Evolutionary conservation across 305 asterid species (phyloP).

Genomic region (Rubia tinctorum): DNA sequence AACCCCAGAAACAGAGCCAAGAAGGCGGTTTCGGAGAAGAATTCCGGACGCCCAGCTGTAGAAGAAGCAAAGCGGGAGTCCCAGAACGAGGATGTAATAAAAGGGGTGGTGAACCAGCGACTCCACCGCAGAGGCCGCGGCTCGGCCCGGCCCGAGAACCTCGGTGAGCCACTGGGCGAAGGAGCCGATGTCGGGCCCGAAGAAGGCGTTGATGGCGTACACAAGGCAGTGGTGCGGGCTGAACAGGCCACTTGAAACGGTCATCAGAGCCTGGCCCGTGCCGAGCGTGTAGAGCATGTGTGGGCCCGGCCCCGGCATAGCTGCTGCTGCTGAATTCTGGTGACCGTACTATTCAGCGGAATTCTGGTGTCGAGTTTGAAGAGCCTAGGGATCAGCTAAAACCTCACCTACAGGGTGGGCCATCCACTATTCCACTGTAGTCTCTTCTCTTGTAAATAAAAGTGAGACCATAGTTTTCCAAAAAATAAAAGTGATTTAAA

Average conservation of each 20-base stretch:
- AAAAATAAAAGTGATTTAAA: too few relatives aligned
- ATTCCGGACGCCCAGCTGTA: slow-evolving; percentile 54
- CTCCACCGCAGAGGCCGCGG: slow-evolving; percentile 62
- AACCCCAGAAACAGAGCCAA: slow-evolving; percentile 81
- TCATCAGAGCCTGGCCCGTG: slow-evolving; percentile 71
- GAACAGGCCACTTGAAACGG: slow-evolving; percentile 69
- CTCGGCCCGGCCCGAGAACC: slow-evolving; percentile 53
- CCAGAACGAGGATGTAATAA: slow-evolving; percentile 56
- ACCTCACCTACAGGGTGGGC: background rate
- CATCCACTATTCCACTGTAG: background rate
- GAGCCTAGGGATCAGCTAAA: too few relatives aligned
- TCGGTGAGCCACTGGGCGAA: slow-evolving; percentile 85
- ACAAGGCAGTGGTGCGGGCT: slow-evolving; percentile 87
- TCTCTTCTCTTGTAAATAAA: too few relatives aligned
- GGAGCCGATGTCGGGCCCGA: slow-evolving; percentile 95
- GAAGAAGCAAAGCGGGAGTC: slow-evolving; percentile 58
- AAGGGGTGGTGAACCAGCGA: slow-evolving; percentile 81
- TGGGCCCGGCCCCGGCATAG: slow-evolving; percentile 98
- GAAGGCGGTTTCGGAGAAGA: slow-evolving; percentile 52
- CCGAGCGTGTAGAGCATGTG: slow-evolving; percentile 88
- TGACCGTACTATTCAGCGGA: background rate
- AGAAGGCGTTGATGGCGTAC: slow-evolving; percentile 87
- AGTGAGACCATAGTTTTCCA: too few relatives aligned
- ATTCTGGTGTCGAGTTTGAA: background rate
- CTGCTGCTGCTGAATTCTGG: background rate